Base-by-base conservation (phyloP, 345 rosid species). In the Orychophragmus violaceus region DNA sequence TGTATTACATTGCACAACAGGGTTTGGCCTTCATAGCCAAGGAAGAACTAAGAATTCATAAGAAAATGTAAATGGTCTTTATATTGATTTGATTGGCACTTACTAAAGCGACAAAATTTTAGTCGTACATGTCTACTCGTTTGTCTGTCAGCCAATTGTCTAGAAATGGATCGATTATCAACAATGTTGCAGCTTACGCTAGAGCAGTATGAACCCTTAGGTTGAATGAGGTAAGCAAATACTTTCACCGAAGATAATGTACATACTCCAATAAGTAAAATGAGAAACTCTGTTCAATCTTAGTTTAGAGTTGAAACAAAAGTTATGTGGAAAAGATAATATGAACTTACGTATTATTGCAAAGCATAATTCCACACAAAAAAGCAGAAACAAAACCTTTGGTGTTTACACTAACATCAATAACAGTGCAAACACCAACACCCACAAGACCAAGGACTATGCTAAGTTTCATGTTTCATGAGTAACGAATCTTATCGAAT, bases 201-300 rank as follows among this genome's bases (percentile, higher is more conserved):
- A 96, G 98, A 69, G 96, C 96, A 19, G 95, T 91, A 75, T 91
- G 98, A 37, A 95, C 96, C 74, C 89, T 59, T 51, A 91, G 82
- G 77, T 85, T 91, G 82, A 89, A 87, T 56, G 98, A 91, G 72
- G 86, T 85, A 7, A 91, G 81, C 14, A 85, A 79, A 68, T 91
- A 89, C 70, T 82, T 87, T 42, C 88, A 33, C 58, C 85, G 96
- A 64, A 89, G 95, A 71, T 68, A 84, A 80, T 91, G 98, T 45
- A 91, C 98, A 76, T 89, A 87, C 98, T 89, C 92, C 86, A 81
- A 6, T 3, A 9, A 10, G 9, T 69, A 16, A 11, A 14, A 71
- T 4, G 50, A 29, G 37, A 74, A 23, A 36, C 21, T 29, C 12
- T 8, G 36, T 11, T 56, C 5, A 57, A 37, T 37, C 24, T 45